Conservation (phyloP, 345 rosid species). For the Excoecaria cochinchinensis region DNA sequence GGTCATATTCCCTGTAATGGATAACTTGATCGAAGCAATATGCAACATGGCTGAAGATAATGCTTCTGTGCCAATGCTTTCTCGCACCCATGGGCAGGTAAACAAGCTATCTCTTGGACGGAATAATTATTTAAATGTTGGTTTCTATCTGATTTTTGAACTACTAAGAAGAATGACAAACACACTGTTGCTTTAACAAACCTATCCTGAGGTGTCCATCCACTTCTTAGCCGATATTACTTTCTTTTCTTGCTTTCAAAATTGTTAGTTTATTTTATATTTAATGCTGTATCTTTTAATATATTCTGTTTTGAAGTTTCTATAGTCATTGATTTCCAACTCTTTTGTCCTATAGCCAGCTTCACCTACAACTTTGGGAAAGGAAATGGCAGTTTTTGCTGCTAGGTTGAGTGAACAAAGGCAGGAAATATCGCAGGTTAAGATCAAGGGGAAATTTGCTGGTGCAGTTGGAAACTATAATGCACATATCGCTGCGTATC, state of each 20-base stretch:
- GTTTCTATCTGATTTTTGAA: background rate
- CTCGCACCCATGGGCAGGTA: conserved; percentile 99
- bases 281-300: background rate
- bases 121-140: background rate
- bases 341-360: conserved; percentile 64
- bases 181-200: background rate
- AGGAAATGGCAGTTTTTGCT: conserved; percentile 94
- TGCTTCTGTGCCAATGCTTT: conserved; percentile 82
- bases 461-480: conserved; percentile 98
- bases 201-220: background rate
- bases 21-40: conserved; percentile 56
- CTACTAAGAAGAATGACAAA: background rate
- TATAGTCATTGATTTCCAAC: background rate
- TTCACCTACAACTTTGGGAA: conserved; percentile 89
- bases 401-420: conserved; percentile 78
- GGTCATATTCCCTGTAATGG: conserved; percentile 75
- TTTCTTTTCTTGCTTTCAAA: conserved; percentile 10
- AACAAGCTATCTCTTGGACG: conserved; percentile 5
- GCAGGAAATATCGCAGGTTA: conserved; percentile 62
- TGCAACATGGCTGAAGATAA: conserved; percentile 60
- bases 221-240: background rate
- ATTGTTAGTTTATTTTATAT: background rate
- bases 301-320: background rate
- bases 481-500: conserved; percentile 89
- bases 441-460: conserved; percentile 88